Evolutionary conservation across 2,329 filamentous ascomycete genomes (phyloP).

Genomic region (Daldinia sp.): DNA sequence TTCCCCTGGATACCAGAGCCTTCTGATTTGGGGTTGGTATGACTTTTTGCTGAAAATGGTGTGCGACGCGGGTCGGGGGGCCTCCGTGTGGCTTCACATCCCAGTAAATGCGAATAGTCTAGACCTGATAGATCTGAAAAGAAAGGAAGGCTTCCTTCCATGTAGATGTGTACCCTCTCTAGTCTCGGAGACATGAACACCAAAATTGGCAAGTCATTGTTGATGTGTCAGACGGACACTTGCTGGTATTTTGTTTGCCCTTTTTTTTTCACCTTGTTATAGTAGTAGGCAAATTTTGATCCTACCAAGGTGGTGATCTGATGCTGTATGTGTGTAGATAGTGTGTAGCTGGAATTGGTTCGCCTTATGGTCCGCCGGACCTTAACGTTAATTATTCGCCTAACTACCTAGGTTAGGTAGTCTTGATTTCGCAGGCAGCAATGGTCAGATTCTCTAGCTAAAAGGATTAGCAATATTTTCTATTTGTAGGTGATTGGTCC

Average conservation of each 20-base stretch:
- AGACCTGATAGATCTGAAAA: constrained; percentile 26
- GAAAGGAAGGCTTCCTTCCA: constrained; percentile 14
- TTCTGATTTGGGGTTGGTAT: constrained; percentile 4
- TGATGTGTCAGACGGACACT: neutral
- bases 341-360: constrained; percentile 21
- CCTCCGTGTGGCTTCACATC: constrained; percentile 4
- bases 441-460: constrained; percentile 15
- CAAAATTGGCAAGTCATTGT: neutral
- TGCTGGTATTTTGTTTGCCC: neutral
- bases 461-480: constrained; percentile 19
- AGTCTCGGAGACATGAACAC: neutral
- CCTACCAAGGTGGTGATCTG: constrained; percentile 7
- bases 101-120: constrained; percentile 22
- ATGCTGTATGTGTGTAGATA: neutral
- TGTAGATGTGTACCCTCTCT: constrained; percentile 3
- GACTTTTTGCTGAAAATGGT: constrained; percentile 9
- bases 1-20: constrained; percentile 12
- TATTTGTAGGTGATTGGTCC: constrained; percentile 29
- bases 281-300: constrained; percentile 18
- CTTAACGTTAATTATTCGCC: constrained; percentile 12
- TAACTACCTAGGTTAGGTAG: neutral
- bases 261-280: neutral
- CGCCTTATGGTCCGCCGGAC: constrained; percentile 38
- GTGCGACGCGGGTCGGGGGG: neutral
- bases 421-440: constrained; percentile 14